A percentile compares a stretch with the other conserved stretches of the same genome.
Evolutionary conservation across 1,284 basidiomycete species (phyloP).

Genomic region (Neonothopanus nambi): DNA sequence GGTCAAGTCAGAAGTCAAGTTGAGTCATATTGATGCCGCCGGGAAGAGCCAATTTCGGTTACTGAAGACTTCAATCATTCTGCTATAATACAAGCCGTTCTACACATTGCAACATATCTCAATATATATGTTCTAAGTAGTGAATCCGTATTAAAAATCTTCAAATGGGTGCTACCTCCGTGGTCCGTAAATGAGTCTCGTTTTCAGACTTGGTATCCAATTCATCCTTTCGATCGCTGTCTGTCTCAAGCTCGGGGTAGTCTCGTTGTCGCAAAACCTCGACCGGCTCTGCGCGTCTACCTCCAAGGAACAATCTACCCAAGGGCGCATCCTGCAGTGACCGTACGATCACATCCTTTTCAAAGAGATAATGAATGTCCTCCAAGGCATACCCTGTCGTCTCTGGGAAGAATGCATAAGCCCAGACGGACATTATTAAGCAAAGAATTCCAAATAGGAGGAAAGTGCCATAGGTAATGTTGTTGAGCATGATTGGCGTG

Average conservation of each 20-base stretch:
- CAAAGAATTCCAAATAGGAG: constrained; percentile 50
- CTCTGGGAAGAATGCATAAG: constrained; percentile 47
- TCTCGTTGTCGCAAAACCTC: constrained; percentile 25
- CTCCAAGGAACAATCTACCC: constrained; percentile 40
- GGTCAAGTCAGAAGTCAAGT: neutral
- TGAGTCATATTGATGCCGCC: neutral
- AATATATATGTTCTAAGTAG: neutral
- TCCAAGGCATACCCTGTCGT: constrained; percentile 47
- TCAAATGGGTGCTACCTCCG: constrained; percentile 11
- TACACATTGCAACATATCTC: neutral
- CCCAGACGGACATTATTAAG: constrained; percentile 44
- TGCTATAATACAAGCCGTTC: neutral
- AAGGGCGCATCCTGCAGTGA: constrained; percentile 48
- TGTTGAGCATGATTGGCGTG: constrained; percentile 51
- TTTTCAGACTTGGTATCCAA: constrained; percentile 3
- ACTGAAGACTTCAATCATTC: too few relatives aligned
- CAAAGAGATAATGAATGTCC: constrained; percentile 48
- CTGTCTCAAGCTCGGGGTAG: neutral
- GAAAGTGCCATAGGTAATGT: constrained; percentile 52
- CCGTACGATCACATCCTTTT: constrained; percentile 39
- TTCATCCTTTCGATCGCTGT: constrained; percentile 6
- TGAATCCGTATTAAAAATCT: neutral
- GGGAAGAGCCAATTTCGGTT: too few relatives aligned
- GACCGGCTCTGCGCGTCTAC: constrained; percentile 30
- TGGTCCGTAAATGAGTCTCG: neutral